Percentiles rank a stretch among this genome's conserved stretches.
phyloP scores from a whole-genome alignment of 768 basidiomycete species.

The Pulveroboletus sp. region DNA sequence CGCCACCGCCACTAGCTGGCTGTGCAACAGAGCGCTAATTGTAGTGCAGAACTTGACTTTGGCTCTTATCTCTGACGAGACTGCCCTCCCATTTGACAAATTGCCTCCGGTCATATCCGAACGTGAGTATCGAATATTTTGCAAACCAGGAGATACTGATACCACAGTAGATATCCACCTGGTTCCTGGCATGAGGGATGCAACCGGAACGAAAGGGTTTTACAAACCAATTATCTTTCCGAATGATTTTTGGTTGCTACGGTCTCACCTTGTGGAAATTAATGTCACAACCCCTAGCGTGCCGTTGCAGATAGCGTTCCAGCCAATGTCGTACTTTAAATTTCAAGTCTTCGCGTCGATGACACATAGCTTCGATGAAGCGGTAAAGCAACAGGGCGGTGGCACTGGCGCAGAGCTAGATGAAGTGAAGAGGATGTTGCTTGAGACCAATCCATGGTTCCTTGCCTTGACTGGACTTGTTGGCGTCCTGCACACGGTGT shows the following conservation, averaged over 20 bases:
- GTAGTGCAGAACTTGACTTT: conserved; percentile 74
- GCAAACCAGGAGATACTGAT: conserved; percentile 6
- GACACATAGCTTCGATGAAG: conserved; percentile 84
- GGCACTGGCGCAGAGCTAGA: conserved; percentile 71
- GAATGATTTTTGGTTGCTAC: conserved; percentile 93
- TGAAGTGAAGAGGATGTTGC: conserved; percentile 91
- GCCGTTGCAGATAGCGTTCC: conserved; percentile 78
- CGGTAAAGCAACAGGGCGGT: conserved; percentile 68
- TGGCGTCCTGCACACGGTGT: conserved; percentile 84
- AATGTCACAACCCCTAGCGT: conserved; percentile 76
- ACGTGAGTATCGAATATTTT: conserved; percentile 42
- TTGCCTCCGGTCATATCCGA: conserved; percentile 57
- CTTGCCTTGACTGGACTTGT: conserved; percentile 80
- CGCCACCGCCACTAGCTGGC: conserved; percentile 12
- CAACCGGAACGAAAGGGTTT: conserved; percentile 57
- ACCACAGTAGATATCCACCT: conserved; percentile 56
- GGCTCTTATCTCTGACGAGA: conserved; percentile 73
- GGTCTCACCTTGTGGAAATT: conserved; percentile 76
- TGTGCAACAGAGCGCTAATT: conserved; percentile 5
- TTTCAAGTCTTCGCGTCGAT: conserved; percentile 84
- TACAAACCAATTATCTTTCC: conserved; percentile 89
- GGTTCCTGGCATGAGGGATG: conserved; percentile 54
- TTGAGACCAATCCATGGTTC: conserved; percentile 86
- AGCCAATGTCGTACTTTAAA: conserved; percentile 82
- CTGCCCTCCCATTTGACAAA: conserved; percentile 45